Evolutionary conservation across 371 early-diverging fungal species (phyloP), one percentile per base, ranked within the genome.

Genomic region (Blakeslea trispora): DNA sequence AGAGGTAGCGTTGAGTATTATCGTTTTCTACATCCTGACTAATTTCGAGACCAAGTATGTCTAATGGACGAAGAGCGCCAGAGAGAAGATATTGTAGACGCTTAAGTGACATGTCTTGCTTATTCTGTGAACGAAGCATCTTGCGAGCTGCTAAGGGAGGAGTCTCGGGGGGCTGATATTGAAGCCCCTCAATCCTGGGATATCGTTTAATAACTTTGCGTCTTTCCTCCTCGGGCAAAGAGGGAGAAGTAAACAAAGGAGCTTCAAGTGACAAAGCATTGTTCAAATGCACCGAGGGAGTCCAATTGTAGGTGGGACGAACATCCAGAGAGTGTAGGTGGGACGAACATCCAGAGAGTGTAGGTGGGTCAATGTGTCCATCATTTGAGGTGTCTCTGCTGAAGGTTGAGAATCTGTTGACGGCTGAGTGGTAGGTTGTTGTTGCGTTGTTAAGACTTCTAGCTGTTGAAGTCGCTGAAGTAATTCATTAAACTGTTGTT

Each of bases 41-140:
- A 28, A 47, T 13, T 47, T 47, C 28, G 7, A n/a, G 31, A 6
- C 32, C 48, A 7, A 57, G 17, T 0, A 53, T 21, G 19, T 57
- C 57, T 0, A 57, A 31, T 1, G 53, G 53, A 9, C 54, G 53
- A 3, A 54, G 15, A 34, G 39, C 39, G 23, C 24, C 28, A 28
- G 28, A 28, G 28, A 28, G 28, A 28, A 28, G 7, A 28, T 28
- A 28, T 7, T 28, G 7, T 9, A 63, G 1, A 13, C 17, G 6
- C 6, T 45, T 32, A 1, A 63, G 23, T 0, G 55, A 37, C 19
- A 31, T 15, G 19, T 63, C 64, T n/a, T 63, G 55, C 3, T 37
- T 21, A 1, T 3, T 1, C 40, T 63, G 58, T 0, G 8, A 43
- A 11, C 32, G 28, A 45, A 47, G 52, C 18, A 63, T 42, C 2